These are phyloP conservation scores for Coniosporium apollinis DNA, from an alignment of 495 filamentous ascomycete genomes.

Conservation along the genomic window DNA sequence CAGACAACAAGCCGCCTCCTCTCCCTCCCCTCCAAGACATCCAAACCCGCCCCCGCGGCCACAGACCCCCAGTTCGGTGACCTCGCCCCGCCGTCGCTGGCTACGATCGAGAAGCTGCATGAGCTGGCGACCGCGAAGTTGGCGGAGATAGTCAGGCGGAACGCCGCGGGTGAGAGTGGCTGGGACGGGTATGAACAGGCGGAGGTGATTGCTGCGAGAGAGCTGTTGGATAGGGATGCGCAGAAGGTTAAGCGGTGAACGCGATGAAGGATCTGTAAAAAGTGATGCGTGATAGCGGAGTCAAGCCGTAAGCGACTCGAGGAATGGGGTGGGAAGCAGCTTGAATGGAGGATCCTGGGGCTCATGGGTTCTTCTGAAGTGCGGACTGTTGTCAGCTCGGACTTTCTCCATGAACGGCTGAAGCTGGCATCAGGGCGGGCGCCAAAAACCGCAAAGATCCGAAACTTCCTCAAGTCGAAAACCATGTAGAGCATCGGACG, in stretches of 20 bases:
- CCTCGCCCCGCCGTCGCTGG: conserved; percentile 20
- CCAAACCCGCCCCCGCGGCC: conserved; percentile 13
- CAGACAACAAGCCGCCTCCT: conserved; percentile 15
- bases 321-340: too few species aligned
- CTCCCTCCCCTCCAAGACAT: background rate
- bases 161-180: conserved; percentile 39
- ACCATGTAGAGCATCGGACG: too few species aligned
- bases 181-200: conserved; percentile 57
- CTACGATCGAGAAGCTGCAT: conserved; percentile 50
- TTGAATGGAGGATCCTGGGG: too few species aligned
- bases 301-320: too few species aligned
- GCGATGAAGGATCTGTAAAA: too few species aligned
- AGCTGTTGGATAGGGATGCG: conserved; percentile 40
- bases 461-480: too few species aligned
- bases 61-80: conserved; percentile 19
- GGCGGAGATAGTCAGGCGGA: conserved; percentile 52
- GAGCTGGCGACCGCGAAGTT: conserved; percentile 56
- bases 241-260: conserved; percentile 17
- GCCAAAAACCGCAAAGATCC: too few species aligned
- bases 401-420: too few species aligned
- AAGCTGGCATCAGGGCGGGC: too few species aligned
- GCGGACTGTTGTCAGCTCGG: too few species aligned
- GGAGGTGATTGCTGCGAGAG: conserved; percentile 63
- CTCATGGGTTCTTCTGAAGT: too few species aligned
- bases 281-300: too few species aligned